A percentile compares a stretch with the other conserved stretches of the same genome.
These are phyloP conservation scores for Aegle marmelos DNA, from an alignment of 345 rosid species.

Conservation along the genomic window DNA sequence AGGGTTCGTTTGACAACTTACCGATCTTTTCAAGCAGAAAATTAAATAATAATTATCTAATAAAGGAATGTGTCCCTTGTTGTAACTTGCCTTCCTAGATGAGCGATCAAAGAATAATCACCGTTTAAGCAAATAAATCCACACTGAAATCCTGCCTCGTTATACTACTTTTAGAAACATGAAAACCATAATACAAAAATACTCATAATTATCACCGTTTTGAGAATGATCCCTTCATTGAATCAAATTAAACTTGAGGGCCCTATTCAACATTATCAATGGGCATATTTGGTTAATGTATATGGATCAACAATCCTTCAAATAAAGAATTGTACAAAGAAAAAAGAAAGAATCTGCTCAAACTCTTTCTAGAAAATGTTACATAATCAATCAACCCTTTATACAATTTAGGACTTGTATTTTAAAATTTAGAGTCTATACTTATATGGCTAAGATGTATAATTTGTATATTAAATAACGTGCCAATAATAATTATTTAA, in stretches of 20 bases:
- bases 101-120: background rate
- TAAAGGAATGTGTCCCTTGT: background rate
- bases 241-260: background rate
- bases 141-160: background rate
- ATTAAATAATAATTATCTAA: background rate
- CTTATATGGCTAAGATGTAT: too few relatives aligned
- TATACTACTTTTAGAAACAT: background rate
- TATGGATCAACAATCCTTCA: too few relatives aligned
- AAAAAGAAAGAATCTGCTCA: too few relatives aligned
- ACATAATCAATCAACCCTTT: too few relatives aligned
- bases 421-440: too few relatives aligned
- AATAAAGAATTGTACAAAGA: too few relatives aligned
- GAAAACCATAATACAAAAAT: background rate
- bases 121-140: background rate
- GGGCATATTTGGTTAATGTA: too few relatives aligned
- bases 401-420: too few relatives aligned
- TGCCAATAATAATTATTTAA: too few relatives aligned
- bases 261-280: too few relatives aligned
- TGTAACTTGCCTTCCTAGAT: background rate
- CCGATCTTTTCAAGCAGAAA: background rate
- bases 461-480: too few relatives aligned
- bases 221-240: background rate
- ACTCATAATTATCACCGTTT: background rate
- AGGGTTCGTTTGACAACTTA: constrained; percentile 12
- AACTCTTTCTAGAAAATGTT: too few relatives aligned